These are phyloP conservation scores for Fomitopsis schrenkii DNA, from an alignment of 1,284 basidiomycete genomes.

Conservation along the genomic window DNA sequence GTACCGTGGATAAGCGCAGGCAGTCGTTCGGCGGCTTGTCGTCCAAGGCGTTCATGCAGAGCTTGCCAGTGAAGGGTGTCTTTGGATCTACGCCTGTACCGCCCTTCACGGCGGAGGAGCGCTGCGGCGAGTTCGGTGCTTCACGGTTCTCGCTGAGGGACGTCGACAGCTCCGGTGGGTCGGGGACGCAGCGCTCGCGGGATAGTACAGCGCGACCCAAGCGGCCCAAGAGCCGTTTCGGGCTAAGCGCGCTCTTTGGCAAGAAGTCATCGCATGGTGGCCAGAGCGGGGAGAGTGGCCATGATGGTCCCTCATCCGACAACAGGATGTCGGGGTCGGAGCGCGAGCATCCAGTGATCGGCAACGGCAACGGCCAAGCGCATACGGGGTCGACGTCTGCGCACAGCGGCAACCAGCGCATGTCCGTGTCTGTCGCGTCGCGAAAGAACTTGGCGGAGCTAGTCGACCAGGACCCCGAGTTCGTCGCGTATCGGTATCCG, in stretches of 20 bases:
- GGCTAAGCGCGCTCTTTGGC: slow-evolving; percentile 58
- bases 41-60: slow-evolving; percentile 45
- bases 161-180: slow-evolving; percentile 44
- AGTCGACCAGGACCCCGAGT: slow-evolving; percentile 76
- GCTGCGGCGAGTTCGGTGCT: slow-evolving; percentile 64
- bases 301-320: slow-evolving; percentile 20
- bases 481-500: slow-evolving; percentile 81
- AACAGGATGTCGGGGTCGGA: slow-evolving; percentile 30
- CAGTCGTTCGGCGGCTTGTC: slow-evolving; percentile 72
- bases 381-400: slow-evolving; percentile 24
- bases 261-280: slow-evolving; percentile 41
- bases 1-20: slow-evolving; percentile 48
- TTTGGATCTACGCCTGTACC: slow-evolving; percentile 23
- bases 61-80: slow-evolving; percentile 36
- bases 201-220: slow-evolving; percentile 29
- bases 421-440: slow-evolving; percentile 63
- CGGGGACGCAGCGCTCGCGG: slow-evolving; percentile 33
- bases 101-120: slow-evolving; percentile 31
- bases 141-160: slow-evolving; percentile 58
- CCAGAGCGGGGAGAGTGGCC: slow-evolving; percentile 13
- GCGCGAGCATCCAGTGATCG: slow-evolving; percentile 34
- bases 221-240: slow-evolving; percentile 70
- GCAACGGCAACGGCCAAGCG: slow-evolving; percentile 26
- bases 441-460: slow-evolving; percentile 69
- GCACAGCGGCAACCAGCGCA: slow-evolving; percentile 37